phyloP scores from a whole-genome alignment of 805 yeast species.

The Candida incommunis region DNA sequence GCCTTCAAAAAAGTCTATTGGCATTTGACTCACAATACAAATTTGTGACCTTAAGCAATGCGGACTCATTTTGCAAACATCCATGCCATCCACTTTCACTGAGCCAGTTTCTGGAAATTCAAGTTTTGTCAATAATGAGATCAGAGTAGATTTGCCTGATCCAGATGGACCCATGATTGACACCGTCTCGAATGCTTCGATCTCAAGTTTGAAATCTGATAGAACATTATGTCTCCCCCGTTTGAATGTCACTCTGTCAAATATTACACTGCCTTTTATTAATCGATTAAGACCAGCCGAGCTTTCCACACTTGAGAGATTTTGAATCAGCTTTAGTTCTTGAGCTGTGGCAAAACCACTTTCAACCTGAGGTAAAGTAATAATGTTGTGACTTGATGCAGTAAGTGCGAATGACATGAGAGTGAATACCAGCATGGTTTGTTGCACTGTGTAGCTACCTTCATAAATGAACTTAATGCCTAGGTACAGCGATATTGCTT shows the following conservation, averaged over 20 bases:
- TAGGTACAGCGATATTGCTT: slow-evolving; percentile 62
- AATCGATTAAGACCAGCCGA: not conserved
- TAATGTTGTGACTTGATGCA: slow-evolving; percentile 29
- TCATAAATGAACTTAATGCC: slow-evolving; percentile 60
- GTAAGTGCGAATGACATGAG: slow-evolving; percentile 39
- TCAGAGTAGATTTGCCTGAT: slow-evolving; percentile 75
- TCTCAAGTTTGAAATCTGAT: slow-evolving; percentile 26
- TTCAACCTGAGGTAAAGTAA: slow-evolving; percentile 63
- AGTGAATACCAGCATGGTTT: slow-evolving; percentile 62
- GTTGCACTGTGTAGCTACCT: slow-evolving; percentile 39
- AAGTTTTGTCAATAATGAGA: slow-evolving; percentile 41
- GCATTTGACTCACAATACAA: slow-evolving; percentile 63
- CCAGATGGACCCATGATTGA: slow-evolving; percentile 84
- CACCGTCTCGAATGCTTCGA: slow-evolving; percentile 35
- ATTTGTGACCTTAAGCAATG: slow-evolving; percentile 37
- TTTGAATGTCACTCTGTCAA: slow-evolving; percentile 4
- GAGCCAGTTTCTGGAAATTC: slow-evolving; percentile 28
- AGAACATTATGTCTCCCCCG: slow-evolving; percentile 21
- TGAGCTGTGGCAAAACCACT: slow-evolving; percentile 42
- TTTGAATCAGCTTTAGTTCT: slow-evolving; percentile 8
- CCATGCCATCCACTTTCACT: slow-evolving; percentile 32
- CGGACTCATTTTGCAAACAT: slow-evolving; percentile 33
- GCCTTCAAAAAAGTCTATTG: slow-evolving; percentile 53
- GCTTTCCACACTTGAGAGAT: slow-evolving; percentile 3
- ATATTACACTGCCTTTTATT: not conserved